Percentiles rank a stretch among this genome's conserved stretches.
Conservation (phyloP, 1,284 basidiomycete genomes). For the Erythrobasidium hasegawianum region DNA sequence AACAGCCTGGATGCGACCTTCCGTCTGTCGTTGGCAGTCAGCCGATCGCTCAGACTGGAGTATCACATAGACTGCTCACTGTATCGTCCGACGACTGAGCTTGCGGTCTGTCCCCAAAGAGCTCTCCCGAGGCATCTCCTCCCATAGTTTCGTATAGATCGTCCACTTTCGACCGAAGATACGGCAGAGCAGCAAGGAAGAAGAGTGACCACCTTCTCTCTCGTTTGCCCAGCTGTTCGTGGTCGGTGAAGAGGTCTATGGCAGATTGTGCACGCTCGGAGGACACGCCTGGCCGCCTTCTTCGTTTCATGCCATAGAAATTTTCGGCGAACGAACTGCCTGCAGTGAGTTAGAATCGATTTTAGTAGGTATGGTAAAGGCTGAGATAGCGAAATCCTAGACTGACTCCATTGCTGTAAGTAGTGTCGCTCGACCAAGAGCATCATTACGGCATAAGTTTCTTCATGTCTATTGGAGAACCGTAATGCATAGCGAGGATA, state of each 20-base stretch:
- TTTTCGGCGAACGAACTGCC: slow-evolving; percentile 87
- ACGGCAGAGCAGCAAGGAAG: slow-evolving; percentile 68
- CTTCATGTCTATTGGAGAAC: slow-evolving; percentile 91
- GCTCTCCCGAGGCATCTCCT: slow-evolving; percentile 64
- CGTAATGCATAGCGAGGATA: slow-evolving; percentile 89
- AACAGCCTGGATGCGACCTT: neutral
- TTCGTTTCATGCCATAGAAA: slow-evolving; percentile 82
- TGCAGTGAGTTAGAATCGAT: slow-evolving; percentile 45
- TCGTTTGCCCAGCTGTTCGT: slow-evolving; percentile 60
- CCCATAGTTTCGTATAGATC: slow-evolving; percentile 88
- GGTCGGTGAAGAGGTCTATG: slow-evolving; percentile 60
- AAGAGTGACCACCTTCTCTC: slow-evolving; percentile 55
- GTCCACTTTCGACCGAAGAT: slow-evolving; percentile 78
- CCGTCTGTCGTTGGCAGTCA: neutral
- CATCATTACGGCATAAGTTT: slow-evolving; percentile 87
- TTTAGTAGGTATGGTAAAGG: neutral
- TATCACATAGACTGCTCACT: neutral
- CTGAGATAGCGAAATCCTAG: slow-evolving; percentile 43
- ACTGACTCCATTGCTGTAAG: slow-evolving; percentile 67
- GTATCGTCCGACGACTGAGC: neutral
- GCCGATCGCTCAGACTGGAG: neutral
- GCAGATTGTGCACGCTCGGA: slow-evolving; percentile 61
- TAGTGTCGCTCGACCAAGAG: slow-evolving; percentile 86
- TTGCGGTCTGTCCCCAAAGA: slow-evolving; percentile 57
- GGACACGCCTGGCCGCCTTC: slow-evolving; percentile 64